phyloP scores from a whole-genome alignment of 1,284 basidiomycete genomes.

The Fomitopsis palustris region DNA sequence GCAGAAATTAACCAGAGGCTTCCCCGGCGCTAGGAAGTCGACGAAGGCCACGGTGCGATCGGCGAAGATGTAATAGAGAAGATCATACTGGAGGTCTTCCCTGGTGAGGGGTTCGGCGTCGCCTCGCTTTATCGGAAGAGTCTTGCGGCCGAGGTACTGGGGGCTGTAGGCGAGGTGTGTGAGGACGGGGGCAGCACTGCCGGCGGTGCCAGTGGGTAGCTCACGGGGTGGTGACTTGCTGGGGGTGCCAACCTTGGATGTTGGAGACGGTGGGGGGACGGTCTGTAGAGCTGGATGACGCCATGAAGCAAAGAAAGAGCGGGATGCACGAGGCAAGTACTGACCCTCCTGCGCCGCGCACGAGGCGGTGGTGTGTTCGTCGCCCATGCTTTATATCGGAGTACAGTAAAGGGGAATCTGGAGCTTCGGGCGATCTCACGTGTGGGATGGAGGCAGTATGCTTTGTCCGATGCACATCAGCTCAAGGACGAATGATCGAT shows the following conservation, averaged over 20 bases:
- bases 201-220: slow-evolving; percentile 10
- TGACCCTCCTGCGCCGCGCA: slow-evolving; percentile 25
- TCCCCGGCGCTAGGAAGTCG: slow-evolving; percentile 33
- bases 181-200: slow-evolving; percentile 5
- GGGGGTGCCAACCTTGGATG: slow-evolving; percentile 27
- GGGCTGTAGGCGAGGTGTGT: slow-evolving; percentile 20
- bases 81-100: slow-evolving; percentile 72
- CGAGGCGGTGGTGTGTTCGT: slow-evolving; percentile 27
- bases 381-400: slow-evolving; percentile 28
- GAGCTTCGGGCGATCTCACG: slow-evolving; percentile 26
- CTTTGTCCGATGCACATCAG: slow-evolving; percentile 29
- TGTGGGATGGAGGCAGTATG: slow-evolving; percentile 25
- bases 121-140: slow-evolving; percentile 49
- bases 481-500: slow-evolving; percentile 25
- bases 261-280: slow-evolving; percentile 20
- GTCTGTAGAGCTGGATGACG: slow-evolving; percentile 31
- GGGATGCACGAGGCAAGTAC: slow-evolving; percentile 29
- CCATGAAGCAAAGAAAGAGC: slow-evolving; percentile 30
- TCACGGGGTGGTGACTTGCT: slow-evolving; percentile 31
- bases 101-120: slow-evolving; percentile 62
- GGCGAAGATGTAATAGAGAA: slow-evolving; percentile 67
- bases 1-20: slow-evolving; percentile 52
- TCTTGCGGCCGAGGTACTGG: slow-evolving; percentile 37
- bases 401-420: slow-evolving; percentile 16
- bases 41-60: slow-evolving; percentile 56